Evolutionary conservation across 2,329 filamentous ascomycete genomes (phyloP).

Genomic region (Exophiala alcalophila): DNA sequence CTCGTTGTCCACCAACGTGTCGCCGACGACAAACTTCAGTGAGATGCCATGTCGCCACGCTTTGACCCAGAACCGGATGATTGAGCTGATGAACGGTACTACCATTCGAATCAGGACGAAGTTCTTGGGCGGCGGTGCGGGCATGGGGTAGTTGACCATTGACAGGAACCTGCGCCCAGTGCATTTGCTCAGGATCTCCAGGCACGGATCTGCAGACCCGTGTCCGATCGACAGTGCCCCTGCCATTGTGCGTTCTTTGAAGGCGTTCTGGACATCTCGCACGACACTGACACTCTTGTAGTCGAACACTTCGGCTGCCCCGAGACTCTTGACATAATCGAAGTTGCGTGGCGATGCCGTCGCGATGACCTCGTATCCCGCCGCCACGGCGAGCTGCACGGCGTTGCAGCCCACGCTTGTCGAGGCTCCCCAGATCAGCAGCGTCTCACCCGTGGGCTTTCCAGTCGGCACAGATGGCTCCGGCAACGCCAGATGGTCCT

Average conservation of each 20-base stretch:
- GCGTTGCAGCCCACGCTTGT: conserved; percentile 43
- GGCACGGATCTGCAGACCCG: conserved; percentile 26
- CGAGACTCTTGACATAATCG: conserved; percentile 34
- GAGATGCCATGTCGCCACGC: conserved; percentile 21
- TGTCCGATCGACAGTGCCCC: conserved; percentile 26
- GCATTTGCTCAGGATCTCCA: conserved; percentile 24
- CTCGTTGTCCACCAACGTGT: conserved; percentile 19
- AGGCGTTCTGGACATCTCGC: conserved; percentile 32
- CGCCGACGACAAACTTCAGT: conserved; percentile 25
- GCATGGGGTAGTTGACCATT: conserved; percentile 17
- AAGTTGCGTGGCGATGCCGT: conserved; percentile 36
- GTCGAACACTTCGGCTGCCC: conserved; percentile 43
- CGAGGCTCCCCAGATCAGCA: conserved; percentile 45
- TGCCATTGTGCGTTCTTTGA: conserved; percentile 26
- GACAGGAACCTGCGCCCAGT: conserved; percentile 27
- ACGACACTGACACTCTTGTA: conserved; percentile 39
- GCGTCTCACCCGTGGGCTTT: conserved; percentile 10
- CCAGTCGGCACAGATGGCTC: conserved; percentile 22
- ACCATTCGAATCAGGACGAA: conserved; percentile 13
- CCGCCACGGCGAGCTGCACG: conserved; percentile 41
- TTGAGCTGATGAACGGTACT: conserved; percentile 8
- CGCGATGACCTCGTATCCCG: conserved; percentile 39
- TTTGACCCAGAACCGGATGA: conserved; percentile 16
- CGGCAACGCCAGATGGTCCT: conserved; percentile 27
- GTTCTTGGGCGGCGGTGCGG: conserved; percentile 3